Evolutionary conservation across 2,329 filamentous ascomycete genomes (phyloP).

Genomic region (Xylariaceae sp.): DNA sequence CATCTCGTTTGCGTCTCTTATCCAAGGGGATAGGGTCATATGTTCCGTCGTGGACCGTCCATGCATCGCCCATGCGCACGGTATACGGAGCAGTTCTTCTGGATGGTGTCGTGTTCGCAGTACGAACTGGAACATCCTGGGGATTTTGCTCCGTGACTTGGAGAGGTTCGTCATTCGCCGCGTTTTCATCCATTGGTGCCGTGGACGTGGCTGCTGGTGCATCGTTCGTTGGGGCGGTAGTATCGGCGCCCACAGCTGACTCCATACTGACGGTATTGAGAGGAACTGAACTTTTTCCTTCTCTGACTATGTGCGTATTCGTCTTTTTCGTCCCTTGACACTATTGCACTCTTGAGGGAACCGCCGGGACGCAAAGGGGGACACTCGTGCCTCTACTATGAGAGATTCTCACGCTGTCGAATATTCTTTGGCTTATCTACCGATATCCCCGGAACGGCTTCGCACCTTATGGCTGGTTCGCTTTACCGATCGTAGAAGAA

Average conservation of each 20-base stretch:
- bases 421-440: not conserved
- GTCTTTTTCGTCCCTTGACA: not conserved
- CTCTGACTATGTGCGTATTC: not conserved
- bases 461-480: not conserved
- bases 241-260: not conserved
- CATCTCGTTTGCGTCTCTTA: conserved; percentile 23
- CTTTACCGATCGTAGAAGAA: not conserved
- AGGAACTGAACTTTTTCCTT: not conserved
- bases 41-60: conserved; percentile 27
- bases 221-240: not conserved
- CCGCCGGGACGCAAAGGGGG: not conserved
- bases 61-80: conserved; percentile 23
- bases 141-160: no score
- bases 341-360: not conserved
- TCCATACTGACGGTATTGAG: not conserved
- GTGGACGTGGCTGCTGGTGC: not conserved
- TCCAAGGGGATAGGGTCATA: conserved; percentile 19
- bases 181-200: not conserved
- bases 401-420: not conserved
- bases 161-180: not conserved
- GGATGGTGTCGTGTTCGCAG: not conserved
- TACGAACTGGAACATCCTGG: not conserved
- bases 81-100: conserved; percentile 13
- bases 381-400: not conserved
- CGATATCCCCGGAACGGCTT: not conserved